Evolutionary conservation across 2,329 filamentous ascomycete genomes (phyloP).

Genomic region (Penicillium thymicola): DNA sequence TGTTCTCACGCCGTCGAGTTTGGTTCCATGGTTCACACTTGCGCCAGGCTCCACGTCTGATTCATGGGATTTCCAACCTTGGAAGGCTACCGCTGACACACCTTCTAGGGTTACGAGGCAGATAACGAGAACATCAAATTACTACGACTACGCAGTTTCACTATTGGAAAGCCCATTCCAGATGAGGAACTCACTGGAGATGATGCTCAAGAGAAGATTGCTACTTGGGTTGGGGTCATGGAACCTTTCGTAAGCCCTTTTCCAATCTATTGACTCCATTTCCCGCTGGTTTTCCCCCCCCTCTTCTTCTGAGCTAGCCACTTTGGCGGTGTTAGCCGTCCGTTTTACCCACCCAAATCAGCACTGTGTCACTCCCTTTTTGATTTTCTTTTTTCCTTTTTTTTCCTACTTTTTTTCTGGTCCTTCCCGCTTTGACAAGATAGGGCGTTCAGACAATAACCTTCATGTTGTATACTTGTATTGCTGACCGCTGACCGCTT

Average conservation of each 20-base stretch:
- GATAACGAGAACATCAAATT: constrained; percentile 78
- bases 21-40: constrained; percentile 41
- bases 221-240: constrained; percentile 63
- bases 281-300: constrained; percentile 20
- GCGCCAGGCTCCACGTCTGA: constrained; percentile 20
- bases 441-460: neutral
- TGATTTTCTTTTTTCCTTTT: neutral
- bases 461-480: neutral
- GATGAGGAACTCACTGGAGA: constrained; percentile 63
- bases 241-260: constrained; percentile 70
- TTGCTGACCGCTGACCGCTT: constrained; percentile 26
- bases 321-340: constrained; percentile 13
- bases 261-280: constrained; percentile 14
- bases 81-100: neutral
- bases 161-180: constrained; percentile 62
- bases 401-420: neutral
- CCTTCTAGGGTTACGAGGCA: constrained; percentile 64
- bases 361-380: neutral
- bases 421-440: constrained; percentile 3
- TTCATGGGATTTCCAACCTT: neutral
- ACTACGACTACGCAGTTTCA: constrained; percentile 76
- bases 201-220: constrained; percentile 63
- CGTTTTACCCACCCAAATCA: constrained; percentile 19
- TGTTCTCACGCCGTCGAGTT: constrained; percentile 28
- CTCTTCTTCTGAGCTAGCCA: constrained; percentile 23